phyloP scores from a whole-genome alignment of 2,329 filamentous ascomycete species.

The Claviceps arundinis region DNA sequence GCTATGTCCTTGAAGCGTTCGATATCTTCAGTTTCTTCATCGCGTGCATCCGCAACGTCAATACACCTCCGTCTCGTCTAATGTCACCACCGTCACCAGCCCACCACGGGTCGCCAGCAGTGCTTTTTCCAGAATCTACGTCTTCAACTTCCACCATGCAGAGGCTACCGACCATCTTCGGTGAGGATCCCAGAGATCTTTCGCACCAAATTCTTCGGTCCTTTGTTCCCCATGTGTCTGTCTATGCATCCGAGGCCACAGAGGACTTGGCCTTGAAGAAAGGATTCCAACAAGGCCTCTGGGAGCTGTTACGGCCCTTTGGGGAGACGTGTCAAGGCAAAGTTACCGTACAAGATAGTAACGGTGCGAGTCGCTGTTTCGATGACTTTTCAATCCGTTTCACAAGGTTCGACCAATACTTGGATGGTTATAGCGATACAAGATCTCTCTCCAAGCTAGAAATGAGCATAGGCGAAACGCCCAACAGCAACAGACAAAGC shows the following conservation, averaged over 20 bases:
- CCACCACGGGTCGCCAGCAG: constrained; percentile 44
- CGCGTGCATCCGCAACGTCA: constrained; percentile 54
- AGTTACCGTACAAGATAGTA: constrained; percentile 80
- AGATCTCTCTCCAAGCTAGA: constrained; percentile 15
- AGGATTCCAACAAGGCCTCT: constrained; percentile 68
- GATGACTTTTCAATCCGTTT: constrained; percentile 90
- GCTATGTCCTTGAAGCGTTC: constrained; percentile 40
- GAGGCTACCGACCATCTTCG: constrained; percentile 29
- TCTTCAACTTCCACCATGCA: constrained; percentile 34
- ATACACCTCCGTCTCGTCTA: constrained; percentile 53
- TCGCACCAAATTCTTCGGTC: constrained; percentile 62
- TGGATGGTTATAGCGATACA: constrained; percentile 36
- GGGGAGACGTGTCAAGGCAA: constrained; percentile 80
- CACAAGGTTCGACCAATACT: constrained; percentile 50
- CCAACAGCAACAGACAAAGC: constrained; percentile 15
- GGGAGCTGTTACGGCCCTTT: constrained; percentile 79
- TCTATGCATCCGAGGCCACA: constrained; percentile 78
- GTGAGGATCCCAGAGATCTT: constrained; percentile 38
- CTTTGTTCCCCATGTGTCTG: constrained; percentile 78
- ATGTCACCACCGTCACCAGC: constrained; percentile 58
- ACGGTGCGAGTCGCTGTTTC: constrained; percentile 67
- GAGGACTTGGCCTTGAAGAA: constrained; percentile 70
- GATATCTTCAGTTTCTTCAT: constrained; percentile 45
- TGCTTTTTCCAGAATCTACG: constrained; percentile 43
- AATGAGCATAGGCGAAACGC: constrained; percentile 24